Evolutionary conservation across 2,329 filamentous ascomycete species (phyloP).

Genomic region (Xylaria sp.): DNA sequence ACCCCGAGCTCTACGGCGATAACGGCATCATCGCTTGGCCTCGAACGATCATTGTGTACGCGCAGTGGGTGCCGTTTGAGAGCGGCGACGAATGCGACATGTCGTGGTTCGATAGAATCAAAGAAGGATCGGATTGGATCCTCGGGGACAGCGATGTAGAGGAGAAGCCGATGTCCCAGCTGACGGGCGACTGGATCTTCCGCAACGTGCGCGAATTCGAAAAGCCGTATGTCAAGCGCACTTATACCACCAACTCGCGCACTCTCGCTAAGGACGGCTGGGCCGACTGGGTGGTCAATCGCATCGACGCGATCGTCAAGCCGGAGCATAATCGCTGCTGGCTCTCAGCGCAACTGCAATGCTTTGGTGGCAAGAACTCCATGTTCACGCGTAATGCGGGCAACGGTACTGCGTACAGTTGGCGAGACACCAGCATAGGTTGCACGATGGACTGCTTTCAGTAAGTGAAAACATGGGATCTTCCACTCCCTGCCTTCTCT

Average conservation of each 20-base stretch:
- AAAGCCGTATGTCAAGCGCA: constrained; percentile 61
- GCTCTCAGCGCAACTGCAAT: constrained; percentile 59
- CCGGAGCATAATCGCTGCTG: constrained; percentile 55
- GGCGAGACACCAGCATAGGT: constrained; percentile 57
- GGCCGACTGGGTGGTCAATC: constrained; percentile 52
- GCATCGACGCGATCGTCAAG: constrained; percentile 54
- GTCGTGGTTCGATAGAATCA: constrained; percentile 48
- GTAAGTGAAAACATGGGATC: constrained; percentile 26
- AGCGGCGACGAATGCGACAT: constrained; percentile 52
- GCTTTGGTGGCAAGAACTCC: constrained; percentile 58
- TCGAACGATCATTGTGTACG: constrained; percentile 58
- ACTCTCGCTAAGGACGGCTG: constrained; percentile 55
- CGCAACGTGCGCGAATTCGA: constrained; percentile 59
- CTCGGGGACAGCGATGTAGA: constrained; percentile 50
- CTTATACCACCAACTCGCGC: constrained; percentile 57
- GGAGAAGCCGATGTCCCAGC: constrained; percentile 57
- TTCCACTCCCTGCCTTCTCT: neutral
- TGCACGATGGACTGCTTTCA: constrained; percentile 60
- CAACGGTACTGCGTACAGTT: constrained; percentile 61
- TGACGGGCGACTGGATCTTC: constrained; percentile 61
- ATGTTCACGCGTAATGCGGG: constrained; percentile 54
- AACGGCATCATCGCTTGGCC: constrained; percentile 54
- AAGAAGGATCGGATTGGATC: constrained; percentile 55
- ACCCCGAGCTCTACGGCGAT: constrained; percentile 53
- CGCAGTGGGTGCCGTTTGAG: constrained; percentile 59